A percentile compares a stretch with the other conserved stretches of the same genome.
These are phyloP conservation scores for Hirschfeldia incana DNA, from an alignment of 345 rosid species.

Conservation along the genomic window DNA sequence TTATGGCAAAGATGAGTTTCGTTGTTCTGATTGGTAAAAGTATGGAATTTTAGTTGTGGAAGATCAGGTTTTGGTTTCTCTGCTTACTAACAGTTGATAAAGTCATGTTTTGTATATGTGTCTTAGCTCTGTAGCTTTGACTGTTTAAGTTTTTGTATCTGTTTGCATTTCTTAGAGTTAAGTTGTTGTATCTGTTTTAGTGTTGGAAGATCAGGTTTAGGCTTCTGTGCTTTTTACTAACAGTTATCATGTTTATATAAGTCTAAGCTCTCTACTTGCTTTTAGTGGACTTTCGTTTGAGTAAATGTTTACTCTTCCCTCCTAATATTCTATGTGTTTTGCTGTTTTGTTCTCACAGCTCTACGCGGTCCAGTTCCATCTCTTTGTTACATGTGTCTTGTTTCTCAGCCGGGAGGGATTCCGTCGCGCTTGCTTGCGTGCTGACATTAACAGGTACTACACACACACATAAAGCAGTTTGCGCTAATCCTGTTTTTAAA, in stretches of 20 bases:
- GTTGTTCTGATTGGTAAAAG: background rate
- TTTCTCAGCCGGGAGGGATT: slow-evolving; percentile 97
- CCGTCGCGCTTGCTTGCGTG: slow-evolving; percentile 88
- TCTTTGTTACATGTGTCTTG: slow-evolving; percentile 82
- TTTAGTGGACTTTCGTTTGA: background rate
- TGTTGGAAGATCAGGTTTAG: background rate
- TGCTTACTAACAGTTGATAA: background rate
- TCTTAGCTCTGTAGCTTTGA: background rate
- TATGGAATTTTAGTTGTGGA: background rate
- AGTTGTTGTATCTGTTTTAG: background rate
- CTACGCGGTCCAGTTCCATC: slow-evolving; percentile 80
- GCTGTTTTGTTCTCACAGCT: slow-evolving; percentile 43
- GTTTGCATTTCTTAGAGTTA: background rate
- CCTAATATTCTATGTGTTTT: too few species aligned
- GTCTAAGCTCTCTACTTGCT: background rate
- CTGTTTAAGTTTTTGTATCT: background rate
- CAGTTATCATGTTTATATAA: background rate
- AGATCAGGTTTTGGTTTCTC: background rate
- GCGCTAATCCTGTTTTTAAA: background rate
- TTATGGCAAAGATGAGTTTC: background rate
- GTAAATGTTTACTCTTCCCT: too few species aligned
- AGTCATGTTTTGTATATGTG: background rate
- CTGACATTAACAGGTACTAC: slow-evolving; percentile 69
- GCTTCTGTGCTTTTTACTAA: background rate
- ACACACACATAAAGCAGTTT: background rate